Evolutionary conservation across 805 yeast genomes (phyloP).

Genomic region (Candida succiphila): DNA sequence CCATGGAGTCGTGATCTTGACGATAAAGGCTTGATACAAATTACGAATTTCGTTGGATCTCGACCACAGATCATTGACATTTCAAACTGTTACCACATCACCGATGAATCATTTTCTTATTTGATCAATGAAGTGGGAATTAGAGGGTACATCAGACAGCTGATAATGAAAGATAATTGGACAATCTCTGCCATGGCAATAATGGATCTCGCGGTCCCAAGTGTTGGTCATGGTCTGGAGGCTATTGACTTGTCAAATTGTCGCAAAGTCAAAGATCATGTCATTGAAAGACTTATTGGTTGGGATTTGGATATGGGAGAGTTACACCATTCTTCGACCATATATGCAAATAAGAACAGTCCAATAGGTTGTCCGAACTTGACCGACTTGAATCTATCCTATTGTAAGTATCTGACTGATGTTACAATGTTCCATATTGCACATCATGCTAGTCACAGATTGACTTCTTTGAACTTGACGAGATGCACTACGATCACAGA

Average conservation of each 20-base stretch:
- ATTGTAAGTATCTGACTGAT: constrained; percentile 70
- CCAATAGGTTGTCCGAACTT: constrained; percentile 50
- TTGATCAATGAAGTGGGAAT: constrained; percentile 65
- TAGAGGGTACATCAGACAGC: constrained; percentile 41
- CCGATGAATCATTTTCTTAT: constrained; percentile 66
- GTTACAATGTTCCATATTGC: constrained; percentile 55
- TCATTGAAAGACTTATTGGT: constrained; percentile 60
- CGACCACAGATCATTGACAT: constrained; percentile 53
- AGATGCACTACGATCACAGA: constrained; percentile 76
- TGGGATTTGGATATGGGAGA: constrained; percentile 20
- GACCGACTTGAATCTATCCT: constrained; percentile 47
- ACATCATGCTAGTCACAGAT: constrained; percentile 41
- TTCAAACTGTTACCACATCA: constrained; percentile 67
- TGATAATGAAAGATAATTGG: constrained; percentile 66
- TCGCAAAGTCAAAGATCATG: constrained; percentile 63
- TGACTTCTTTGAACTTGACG: constrained; percentile 51
- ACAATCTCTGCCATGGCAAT: constrained; percentile 74
- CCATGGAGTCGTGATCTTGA: constrained; percentile 54
- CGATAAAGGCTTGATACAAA: constrained; percentile 45
- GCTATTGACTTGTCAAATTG: constrained; percentile 65
- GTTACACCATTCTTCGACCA: background rate
- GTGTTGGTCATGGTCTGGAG: constrained; percentile 48
- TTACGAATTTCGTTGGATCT: constrained; percentile 63
- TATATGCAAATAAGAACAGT: constrained; percentile 3
- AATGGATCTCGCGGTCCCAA: constrained; percentile 63